Evolutionary conservation across 306 rosid genomes (phyloP), one percentile per base, ranked within the genome.

Genomic region (Mucuna pruriens): DNA sequence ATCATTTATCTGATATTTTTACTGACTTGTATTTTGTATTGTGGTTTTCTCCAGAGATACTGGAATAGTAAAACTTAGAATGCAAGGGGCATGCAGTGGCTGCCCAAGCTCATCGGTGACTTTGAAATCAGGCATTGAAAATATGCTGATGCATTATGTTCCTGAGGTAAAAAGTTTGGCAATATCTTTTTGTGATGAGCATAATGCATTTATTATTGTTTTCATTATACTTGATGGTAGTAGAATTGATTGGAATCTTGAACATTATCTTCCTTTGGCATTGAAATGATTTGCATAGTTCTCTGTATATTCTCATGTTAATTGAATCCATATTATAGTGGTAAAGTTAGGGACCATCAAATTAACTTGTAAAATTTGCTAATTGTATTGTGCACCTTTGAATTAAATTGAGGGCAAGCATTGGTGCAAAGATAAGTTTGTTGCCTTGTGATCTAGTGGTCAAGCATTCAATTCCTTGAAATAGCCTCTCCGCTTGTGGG

Each of bases 41-140:
- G 44, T 80, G 79, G 16, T 66, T 81, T 71, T 78, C 61, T 84
- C 64, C 78, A 95, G 99, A 80, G 99, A 95, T 64, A 85, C 96
- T 69, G 98, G 98, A 60, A 85, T 89, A 51, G 99, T 95, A 23
- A 95, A 88, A 79, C 89, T 95, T 79, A 84, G 68, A 84, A 93
- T 95, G 99, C 99, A 95, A 91, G 98, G 98, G 79, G 98, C 98
- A 25, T 94, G 98, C 65, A 94, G 98, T 78, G 99, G 99, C 89
- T 95, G 99, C 90, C 99, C 99, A 63, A 95, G 99, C 87, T 95
- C 99, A 52, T 87, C 99, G 1, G 99, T 95, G 81, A 95, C 98
- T 54, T 89, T 95, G 80, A 95, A 95, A 86, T 93, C 99, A 22
- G 99, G 99, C 94, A 93, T 95, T 75, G 97, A 95, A 84, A 95